Conservation (phyloP, 1,284 basidiomycete genomes). For the Irpex rosettiformis region DNA sequence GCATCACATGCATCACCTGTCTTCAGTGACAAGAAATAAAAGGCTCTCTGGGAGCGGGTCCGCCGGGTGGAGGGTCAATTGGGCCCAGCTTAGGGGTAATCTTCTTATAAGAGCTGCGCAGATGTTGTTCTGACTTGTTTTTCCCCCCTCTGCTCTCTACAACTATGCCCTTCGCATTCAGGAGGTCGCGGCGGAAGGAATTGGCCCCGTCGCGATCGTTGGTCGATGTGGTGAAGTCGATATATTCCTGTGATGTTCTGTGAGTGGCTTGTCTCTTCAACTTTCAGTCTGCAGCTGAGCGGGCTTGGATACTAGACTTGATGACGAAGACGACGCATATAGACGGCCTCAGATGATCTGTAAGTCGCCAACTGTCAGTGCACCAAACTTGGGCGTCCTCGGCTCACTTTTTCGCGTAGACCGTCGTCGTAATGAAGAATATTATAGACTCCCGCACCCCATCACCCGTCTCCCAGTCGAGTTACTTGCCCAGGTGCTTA, state of each 20-base stretch:
- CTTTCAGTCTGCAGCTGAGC: background rate
- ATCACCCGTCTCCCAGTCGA: slow-evolving; percentile 57
- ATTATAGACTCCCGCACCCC: slow-evolving; percentile 33
- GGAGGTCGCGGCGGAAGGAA: slow-evolving; percentile 34
- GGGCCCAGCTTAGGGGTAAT: background rate
- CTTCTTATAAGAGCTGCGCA: slow-evolving; percentile 12
- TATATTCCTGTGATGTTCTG: slow-evolving; percentile 25
- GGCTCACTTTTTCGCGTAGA: background rate
- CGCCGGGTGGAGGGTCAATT: background rate
- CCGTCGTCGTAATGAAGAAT: slow-evolving; percentile 2
- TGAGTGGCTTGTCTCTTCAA: slow-evolving; percentile 20
- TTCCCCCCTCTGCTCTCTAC: background rate
- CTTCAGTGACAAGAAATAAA: too few relatives aligned
- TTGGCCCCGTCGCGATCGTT: slow-evolving; percentile 33
- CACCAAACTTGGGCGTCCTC: background rate
- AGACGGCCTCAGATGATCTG: background rate
- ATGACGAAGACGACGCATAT: background rate
- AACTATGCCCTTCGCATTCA: slow-evolving; percentile 34
- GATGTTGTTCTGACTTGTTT: background rate
- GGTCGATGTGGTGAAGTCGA: slow-evolving; percentile 33
- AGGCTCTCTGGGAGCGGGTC: background rate
- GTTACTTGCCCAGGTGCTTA: slow-evolving; percentile 57
- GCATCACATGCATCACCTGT: background rate
- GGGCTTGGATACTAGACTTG: background rate
- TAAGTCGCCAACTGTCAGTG: slow-evolving; percentile 1